Conservation (phyloP, 2,329 filamentous ascomycete genomes). For the Fusarium neocosmosporiellum region DNA sequence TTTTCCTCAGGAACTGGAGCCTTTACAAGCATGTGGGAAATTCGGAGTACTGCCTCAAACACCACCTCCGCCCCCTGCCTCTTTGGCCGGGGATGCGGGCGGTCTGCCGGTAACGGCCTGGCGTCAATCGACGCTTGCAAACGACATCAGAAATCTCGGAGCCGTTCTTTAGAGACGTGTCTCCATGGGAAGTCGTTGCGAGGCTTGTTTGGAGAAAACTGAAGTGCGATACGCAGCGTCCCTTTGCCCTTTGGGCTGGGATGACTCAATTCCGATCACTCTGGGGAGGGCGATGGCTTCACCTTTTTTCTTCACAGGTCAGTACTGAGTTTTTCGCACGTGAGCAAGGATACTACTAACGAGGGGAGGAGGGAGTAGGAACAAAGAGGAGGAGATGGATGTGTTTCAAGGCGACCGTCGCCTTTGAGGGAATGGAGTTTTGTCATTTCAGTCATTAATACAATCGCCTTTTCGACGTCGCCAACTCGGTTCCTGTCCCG, state of each 20-base stretch:
- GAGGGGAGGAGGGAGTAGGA: neutral
- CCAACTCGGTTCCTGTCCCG: constrained; percentile 4
- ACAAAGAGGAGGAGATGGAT: neutral
- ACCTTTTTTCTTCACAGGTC: constrained; percentile 47
- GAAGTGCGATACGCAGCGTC: constrained; percentile 96
- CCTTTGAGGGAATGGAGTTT: constrained; percentile 26
- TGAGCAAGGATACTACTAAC: constrained; percentile 45
- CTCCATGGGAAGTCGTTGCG: constrained; percentile 94
- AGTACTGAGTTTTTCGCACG: constrained; percentile 23
- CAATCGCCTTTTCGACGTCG: constrained; percentile 20
- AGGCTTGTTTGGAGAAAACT: constrained; percentile 81
- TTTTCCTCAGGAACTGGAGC: constrained; percentile 30
- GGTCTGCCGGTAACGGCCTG: constrained; percentile 88
- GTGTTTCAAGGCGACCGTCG: constrained; percentile 9
- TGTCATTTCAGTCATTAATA: constrained; percentile 37
- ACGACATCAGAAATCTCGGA: constrained; percentile 93
- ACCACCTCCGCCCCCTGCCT: constrained; percentile 41
- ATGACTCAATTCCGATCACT: constrained; percentile 95
- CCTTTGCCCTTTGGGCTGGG: constrained; percentile 39
- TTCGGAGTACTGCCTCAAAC: constrained; percentile 92
- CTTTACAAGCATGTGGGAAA: constrained; percentile 87
- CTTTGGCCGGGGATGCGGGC: constrained; percentile 31
- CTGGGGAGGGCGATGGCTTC: constrained; percentile 78
- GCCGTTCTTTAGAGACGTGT: constrained; percentile 47
- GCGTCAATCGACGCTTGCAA: constrained; percentile 85